Percentiles rank a stretch among this genome's conserved stretches.
These are phyloP conservation scores for Metarhizium anisopliae DNA, from an alignment of 2,329 filamentous ascomycete species.

Conservation along the genomic window DNA sequence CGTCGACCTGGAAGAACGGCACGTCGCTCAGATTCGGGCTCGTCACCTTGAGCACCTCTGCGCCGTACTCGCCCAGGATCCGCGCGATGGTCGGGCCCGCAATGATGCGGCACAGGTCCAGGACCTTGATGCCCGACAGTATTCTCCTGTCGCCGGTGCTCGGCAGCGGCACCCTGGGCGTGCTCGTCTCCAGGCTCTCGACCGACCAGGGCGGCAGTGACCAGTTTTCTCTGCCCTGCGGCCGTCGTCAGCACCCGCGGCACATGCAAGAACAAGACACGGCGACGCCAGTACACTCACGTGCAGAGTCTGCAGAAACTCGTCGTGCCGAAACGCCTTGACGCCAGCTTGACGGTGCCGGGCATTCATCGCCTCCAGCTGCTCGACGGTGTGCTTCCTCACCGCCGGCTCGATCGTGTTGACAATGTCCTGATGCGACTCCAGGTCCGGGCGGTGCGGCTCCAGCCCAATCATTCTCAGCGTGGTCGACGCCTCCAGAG, in stretches of 20 bases:
- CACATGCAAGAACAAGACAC: no score
- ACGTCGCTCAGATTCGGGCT: slow-evolving; percentile 60
- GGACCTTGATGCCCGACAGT: slow-evolving; percentile 57
- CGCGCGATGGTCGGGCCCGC: slow-evolving; percentile 65
- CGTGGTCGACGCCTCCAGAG: slow-evolving; percentile 60
- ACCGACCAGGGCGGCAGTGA: slow-evolving; percentile 39
- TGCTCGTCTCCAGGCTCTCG: slow-evolving; percentile 37
- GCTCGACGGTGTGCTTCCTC: slow-evolving; percentile 39
- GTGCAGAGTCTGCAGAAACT: slow-evolving; percentile 45
- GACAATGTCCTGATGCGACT: slow-evolving; percentile 50
- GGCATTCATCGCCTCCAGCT: slow-evolving; percentile 51
- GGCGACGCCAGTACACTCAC: slow-evolving; percentile 11
- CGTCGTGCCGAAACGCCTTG: slow-evolving; percentile 47
- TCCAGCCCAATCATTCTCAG: slow-evolving; percentile 62
- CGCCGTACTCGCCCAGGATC: slow-evolving; percentile 66
- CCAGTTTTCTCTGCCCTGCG: slow-evolving; percentile 36
- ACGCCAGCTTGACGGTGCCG: slow-evolving; percentile 50
- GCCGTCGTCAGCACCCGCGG: not conserved
- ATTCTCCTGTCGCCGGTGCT: slow-evolving; percentile 16
- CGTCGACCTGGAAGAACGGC: slow-evolving; percentile 63
- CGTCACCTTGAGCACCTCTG: slow-evolving; percentile 64
- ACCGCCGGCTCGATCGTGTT: slow-evolving; percentile 51
- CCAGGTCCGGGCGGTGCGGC: slow-evolving; percentile 50
- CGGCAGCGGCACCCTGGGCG: slow-evolving; percentile 35
- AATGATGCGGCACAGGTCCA: slow-evolving; percentile 69